Percentiles rank a stretch among this genome's conserved stretches.
Conservation (phyloP, 306 rosid genomes). For the Prosopis cineraria region DNA sequence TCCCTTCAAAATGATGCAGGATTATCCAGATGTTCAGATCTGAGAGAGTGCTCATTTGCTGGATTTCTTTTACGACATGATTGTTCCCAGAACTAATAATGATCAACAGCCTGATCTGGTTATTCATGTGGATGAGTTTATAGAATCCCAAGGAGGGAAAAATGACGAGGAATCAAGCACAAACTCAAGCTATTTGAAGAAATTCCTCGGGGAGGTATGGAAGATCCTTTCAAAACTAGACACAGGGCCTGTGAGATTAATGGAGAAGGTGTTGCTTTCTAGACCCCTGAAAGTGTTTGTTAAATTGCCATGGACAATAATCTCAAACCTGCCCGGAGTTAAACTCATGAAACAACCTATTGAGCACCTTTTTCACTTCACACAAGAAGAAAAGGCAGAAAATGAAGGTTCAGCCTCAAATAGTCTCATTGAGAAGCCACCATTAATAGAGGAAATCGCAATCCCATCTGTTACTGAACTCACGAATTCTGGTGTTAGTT, state of each 20-base stretch:
- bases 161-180: not conserved
- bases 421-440: constrained; percentile 42
- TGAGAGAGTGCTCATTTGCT: constrained; percentile 54
- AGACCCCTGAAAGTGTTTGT: not conserved
- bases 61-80: constrained; percentile 49
- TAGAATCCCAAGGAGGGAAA: constrained; percentile 14
- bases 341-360: constrained; percentile 43
- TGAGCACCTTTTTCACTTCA: constrained; percentile 30
- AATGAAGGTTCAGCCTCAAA: not conserved
- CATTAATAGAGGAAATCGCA: constrained; percentile 68
- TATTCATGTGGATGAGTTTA: not conserved
- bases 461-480: constrained; percentile 70
- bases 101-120: constrained; percentile 22
- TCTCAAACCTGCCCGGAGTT: constrained; percentile 54
- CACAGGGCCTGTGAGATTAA: constrained; percentile 35
- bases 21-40: constrained; percentile 29
- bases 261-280: constrained; percentile 36
- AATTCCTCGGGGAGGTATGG: constrained; percentile 33
- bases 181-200: constrained; percentile 24
- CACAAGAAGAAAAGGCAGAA: constrained; percentile 14
- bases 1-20: constrained; percentile 44
- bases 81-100: constrained; percentile 32
- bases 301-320: not conserved
- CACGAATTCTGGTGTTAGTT: constrained; percentile 46
- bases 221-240: constrained; percentile 45